phyloP scores from a whole-genome alignment of 305 asterid genomes.

The Rubia tinctorum region DNA sequence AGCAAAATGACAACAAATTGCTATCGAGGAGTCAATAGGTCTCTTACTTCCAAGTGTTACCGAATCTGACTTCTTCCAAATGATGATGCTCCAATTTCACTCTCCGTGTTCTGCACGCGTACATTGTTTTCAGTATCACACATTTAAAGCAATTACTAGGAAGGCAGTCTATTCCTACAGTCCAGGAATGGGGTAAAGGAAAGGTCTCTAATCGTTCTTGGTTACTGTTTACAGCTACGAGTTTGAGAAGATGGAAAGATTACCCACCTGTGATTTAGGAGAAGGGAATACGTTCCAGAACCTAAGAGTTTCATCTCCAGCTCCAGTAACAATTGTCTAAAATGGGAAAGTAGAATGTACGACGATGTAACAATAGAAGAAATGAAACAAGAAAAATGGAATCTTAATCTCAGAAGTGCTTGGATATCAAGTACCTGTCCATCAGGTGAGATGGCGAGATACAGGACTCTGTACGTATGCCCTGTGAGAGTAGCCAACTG shows the following conservation, averaged over 20 bases:
- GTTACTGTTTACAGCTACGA: background rate
- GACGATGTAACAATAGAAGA: background rate
- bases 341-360: background rate
- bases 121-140: constrained; percentile 17
- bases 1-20: constrained; percentile 13
- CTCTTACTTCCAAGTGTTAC: constrained; percentile 29
- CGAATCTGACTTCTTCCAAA: constrained; percentile 91
- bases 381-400: background rate
- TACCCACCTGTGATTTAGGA: constrained; percentile 79
- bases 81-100: constrained; percentile 89
- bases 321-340: constrained; percentile 97
- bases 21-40: background rate
- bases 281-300: constrained; percentile 97
- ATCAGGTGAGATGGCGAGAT: constrained; percentile 97
- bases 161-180: background rate
- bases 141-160: background rate
- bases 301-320: constrained; percentile 96
- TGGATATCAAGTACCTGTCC: constrained; percentile 64
- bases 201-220: background rate
- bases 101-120: constrained; percentile 66
- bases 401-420: background rate
- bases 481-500: constrained; percentile 94
- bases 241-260: background rate
- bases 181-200: background rate
- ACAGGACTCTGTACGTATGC: constrained; percentile 83